phyloP scores from a whole-genome alignment of 2,329 filamentous ascomycete genomes.

The Gnomoniopsis sp. region DNA sequence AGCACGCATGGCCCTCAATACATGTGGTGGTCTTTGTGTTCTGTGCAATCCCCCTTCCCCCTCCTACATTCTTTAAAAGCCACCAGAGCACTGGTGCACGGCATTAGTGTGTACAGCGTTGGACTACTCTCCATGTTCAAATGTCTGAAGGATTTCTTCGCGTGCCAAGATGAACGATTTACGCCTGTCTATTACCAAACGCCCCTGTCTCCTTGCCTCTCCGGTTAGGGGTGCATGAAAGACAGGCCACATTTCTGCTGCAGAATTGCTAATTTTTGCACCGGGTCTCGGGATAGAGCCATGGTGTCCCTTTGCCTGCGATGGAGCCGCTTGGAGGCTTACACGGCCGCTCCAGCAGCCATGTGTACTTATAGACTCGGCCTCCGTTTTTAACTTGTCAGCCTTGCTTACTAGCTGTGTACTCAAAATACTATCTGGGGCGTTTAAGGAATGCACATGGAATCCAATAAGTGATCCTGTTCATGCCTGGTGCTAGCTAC shows the following conservation, averaged over 20 bases:
- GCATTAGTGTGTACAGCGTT: slow-evolving; percentile 61
- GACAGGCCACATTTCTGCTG: slow-evolving; percentile 40
- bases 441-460: background rate
- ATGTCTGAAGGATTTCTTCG: slow-evolving; percentile 53
- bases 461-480: background rate
- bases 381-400: background rate
- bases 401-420: background rate
- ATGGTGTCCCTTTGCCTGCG: background rate
- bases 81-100: slow-evolving; percentile 21
- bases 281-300: background rate
- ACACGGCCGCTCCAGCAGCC: background rate
- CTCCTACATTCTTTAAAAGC: background rate
- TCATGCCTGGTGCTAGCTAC: background rate
- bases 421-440: background rate
- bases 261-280: background rate
- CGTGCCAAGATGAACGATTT: slow-evolving; percentile 47
- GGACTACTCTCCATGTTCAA: slow-evolving; percentile 46
- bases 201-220: slow-evolving; percentile 35
- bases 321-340: background rate
- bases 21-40: background rate
- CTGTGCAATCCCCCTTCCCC: background rate
- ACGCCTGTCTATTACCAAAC: slow-evolving; percentile 56
- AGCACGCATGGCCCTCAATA: background rate
- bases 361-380: background rate
- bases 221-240: slow-evolving; percentile 53